Evolutionary conservation across 2,329 filamentous ascomycete genomes (phyloP), one percentile per base, ranked within the genome.

Genomic region (Nigrospora osmanthi): DNA sequence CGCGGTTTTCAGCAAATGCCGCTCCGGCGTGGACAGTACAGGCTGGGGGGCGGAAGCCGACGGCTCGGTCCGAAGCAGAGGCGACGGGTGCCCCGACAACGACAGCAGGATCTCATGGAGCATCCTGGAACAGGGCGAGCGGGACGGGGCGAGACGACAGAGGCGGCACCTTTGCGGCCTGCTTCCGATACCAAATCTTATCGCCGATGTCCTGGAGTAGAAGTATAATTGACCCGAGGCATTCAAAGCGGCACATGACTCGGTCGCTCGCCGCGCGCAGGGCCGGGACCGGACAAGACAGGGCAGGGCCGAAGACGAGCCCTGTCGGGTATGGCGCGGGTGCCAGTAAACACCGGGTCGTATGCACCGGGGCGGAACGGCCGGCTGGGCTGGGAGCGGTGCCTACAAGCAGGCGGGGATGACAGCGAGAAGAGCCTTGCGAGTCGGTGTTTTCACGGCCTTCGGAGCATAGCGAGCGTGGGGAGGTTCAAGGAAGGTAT

Each of bases 61-160:
- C 56, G 56, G 55, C 51, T 71, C 62, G 55, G 69, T 61, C 63
- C 78, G 77, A 70, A 96, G 86, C 61, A 97, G 80, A 54, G 89
- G 85, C 52, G 91, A 96, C 52, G 87, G 85, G 69, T 97, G 88
- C 54, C 93, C 91, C 58, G 90, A 94, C 67, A 97, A 83, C 65
- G 90, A 91, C 67, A 98, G 84, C 67, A 97, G 82, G 71, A 98
- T 89, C 75, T 98, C 93, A 79, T 97, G 93, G 65, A 98, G 87
- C 93, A 98, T 98, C 54, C 54, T 55, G 54, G 44, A 40, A 50
- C 53, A 47, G 53, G 53, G 17, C 14, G 31, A 42, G 38, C 28
- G 23, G n/a, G 30, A 16, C 33, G 11, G 13, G 42, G 45, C 40
- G 33, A 45, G 47, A 47, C 47, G 46, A 42, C 38, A 34, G 38